Evolutionary conservation across 2,329 filamentous ascomycete genomes (phyloP).

Genomic region (Ilyonectria robusta): DNA sequence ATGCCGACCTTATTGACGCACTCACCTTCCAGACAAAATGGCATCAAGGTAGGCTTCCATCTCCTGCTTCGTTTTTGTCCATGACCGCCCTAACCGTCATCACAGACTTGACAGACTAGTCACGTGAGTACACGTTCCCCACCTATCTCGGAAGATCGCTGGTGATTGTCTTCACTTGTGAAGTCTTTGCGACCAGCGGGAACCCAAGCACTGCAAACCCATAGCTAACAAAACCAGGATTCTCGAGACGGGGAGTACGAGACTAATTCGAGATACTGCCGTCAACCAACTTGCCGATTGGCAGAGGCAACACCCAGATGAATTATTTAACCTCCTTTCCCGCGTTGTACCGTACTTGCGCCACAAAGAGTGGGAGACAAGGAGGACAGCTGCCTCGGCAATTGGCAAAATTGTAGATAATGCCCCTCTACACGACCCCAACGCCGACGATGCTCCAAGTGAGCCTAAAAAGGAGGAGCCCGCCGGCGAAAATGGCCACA

Average conservation of each 20-base stretch:
- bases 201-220: conserved; percentile 31
- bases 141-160: background rate
- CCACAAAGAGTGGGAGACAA: conserved; percentile 97
- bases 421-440: conserved; percentile 90
- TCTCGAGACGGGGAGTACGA: conserved; percentile 96
- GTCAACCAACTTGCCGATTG: conserved; percentile 97
- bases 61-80: background rate
- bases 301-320: conserved; percentile 97
- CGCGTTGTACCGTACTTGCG: conserved; percentile 95
- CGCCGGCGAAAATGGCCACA: conserved; percentile 53
- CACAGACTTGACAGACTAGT: conserved; percentile 85
- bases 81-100: conserved; percentile 32
- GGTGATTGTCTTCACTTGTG: background rate
- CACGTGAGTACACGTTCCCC: conserved; percentile 74
- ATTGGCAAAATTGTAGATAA: conserved; percentile 95
- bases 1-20: conserved; percentile 35
- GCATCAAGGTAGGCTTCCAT: conserved; percentile 65
- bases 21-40: conserved; percentile 61
- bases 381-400: conserved; percentile 92
- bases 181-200: background rate
- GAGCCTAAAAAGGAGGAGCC: conserved; percentile 57
- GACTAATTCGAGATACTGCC: conserved; percentile 95
- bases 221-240: conserved; percentile 68
- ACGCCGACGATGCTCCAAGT: conserved; percentile 75
- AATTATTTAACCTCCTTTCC: conserved; percentile 94